Evolutionary conservation across 2,329 filamentous ascomycete genomes (phyloP), one percentile per base, ranked within the genome.

Genomic region (Dothideomycetes sp.): DNA sequence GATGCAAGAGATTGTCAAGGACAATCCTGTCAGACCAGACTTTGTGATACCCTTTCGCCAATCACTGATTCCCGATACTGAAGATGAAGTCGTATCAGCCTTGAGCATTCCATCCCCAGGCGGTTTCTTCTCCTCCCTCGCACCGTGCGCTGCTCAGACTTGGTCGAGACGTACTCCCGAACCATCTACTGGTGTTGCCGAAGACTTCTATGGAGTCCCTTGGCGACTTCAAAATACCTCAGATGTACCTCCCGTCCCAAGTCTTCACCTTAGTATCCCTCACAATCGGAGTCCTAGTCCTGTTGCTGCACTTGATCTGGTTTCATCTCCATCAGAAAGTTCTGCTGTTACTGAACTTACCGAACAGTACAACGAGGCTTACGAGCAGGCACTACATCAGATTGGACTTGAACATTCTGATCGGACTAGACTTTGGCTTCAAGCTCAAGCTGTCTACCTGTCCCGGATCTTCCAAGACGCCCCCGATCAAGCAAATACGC

Each of bases 81-180:
- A 49, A 17, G 45, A 40, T 29, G 42, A 42, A 33, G 83, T 80
- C 30, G 72, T 95, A 46, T 88, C 84, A 15, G 79, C 75, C 43
- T 72, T 95, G 15, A 88, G 88, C 18, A 87, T 96, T 24, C 89
- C 88, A 4, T 95, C 89, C 0, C 89, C 89, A 0, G 82, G 85
- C 18, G 86, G 83, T 1, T 95, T 95, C 69, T 95, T 95, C 61
- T 84, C 84, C 2, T 86, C 82, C 0, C 72, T 95, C 19, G 84
- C 82, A 29, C 76, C 81, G 3, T 74, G 77, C 19, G 78, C 81
- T 29, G 77, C 87, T 38, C 78, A 80, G 53, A 91, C 88, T 10
- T 96, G 89, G 89, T 78, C 85, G 52, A 65, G 80, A 18, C 53
- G 57, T 11, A 59, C 62, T 9, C 57, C 58, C 3, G 77, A 77